Evolutionary conservation across 116 monocot species (phyloP), one percentile per base, ranked within the genome.

Genomic region (Iris pallida): DNA sequence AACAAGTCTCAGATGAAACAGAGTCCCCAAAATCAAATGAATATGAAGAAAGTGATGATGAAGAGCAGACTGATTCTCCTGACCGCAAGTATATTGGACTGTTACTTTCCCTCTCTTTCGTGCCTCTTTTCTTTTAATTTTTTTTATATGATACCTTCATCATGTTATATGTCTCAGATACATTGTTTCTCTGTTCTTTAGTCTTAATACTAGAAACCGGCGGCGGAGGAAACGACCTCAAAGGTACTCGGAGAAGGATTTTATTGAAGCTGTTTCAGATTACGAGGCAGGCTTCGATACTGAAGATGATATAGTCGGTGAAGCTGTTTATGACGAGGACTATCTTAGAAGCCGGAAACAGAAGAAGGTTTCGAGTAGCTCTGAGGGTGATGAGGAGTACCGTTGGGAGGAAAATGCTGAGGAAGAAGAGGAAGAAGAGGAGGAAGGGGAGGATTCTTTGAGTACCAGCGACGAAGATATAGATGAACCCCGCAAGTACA

Each of bases 281-380:
- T 81, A 80, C 55, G 85, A 88, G 11, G 76, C 66, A 0, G 81
- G 74, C 52, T 87, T 82, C 61, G 79, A 88, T 55, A 95, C 88
- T 70, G 95, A 94, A 47, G 92, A 93, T 71, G 95, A 95, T 72
- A 91, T 95, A 74, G 86, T 95, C 5, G 95, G 91, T 18, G 95
- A 95, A 75, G 95, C 81, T 47, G 84, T 91, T 5, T 95, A 95
- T 67, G 91, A 95, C 40, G 91, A 95, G 4, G 90, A 90, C 61
- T 95, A 95, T 61, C 76, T 91, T 11, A 79, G 73, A 73, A 86
- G 64, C 42, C 81, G 83, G 54, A 95, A 95, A 75, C 88, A 82
- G 58, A 81, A 71, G 62, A 83, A 85, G 57, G 67, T 78, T 4
- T 82, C 86, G 8, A 95, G 91, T 63, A 86, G 79, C 66, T 95